Evolutionary conservation across 176 grass and related monocot species (phyloP).

Genomic region (Oryza punctata): DNA sequence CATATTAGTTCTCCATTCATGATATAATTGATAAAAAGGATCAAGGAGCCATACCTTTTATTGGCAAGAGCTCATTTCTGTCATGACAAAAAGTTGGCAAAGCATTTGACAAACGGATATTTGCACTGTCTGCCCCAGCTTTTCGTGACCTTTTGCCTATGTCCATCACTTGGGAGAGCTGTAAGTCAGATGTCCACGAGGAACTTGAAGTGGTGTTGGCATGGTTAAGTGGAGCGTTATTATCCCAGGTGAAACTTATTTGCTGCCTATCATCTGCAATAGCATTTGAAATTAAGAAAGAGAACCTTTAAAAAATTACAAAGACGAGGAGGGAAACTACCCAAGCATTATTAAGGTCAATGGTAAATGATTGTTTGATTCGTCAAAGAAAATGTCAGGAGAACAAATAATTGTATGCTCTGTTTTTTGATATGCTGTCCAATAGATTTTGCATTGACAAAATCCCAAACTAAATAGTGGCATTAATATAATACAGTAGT

Average conservation of each 20-base stretch:
- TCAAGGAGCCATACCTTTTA: conserved; percentile 18
- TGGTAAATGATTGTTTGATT: background rate
- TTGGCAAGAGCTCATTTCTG: conserved; percentile 40
- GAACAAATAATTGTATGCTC: background rate
- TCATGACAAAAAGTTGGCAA: conserved; percentile 36
- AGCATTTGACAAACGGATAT: conserved; percentile 33
- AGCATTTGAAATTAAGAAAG: conserved; percentile 1
- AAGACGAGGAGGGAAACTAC: background rate
- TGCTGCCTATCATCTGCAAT: conserved; percentile 54
- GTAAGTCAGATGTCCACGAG: conserved; percentile 50
- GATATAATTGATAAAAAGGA: conserved; percentile 6
- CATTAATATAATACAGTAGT: background rate
- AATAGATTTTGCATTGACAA: background rate
- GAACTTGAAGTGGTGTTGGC: conserved; percentile 30
- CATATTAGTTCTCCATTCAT: conserved; percentile 36
- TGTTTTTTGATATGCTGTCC: background rate
- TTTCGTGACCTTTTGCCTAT: conserved; percentile 37
- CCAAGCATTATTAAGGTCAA: background rate
- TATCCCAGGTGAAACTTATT: conserved; percentile 62
- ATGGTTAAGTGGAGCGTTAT: conserved; percentile 42
- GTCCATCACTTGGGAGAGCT: conserved; percentile 38
- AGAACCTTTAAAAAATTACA: background rate
- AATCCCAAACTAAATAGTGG: background rate
- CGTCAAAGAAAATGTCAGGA: background rate
- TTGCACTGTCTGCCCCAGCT: conserved; percentile 31